Evolutionary conservation across 106 monocot species (phyloP), one percentile per base, ranked within the genome.

Genomic region (Phalaenopsis equestris): DNA sequence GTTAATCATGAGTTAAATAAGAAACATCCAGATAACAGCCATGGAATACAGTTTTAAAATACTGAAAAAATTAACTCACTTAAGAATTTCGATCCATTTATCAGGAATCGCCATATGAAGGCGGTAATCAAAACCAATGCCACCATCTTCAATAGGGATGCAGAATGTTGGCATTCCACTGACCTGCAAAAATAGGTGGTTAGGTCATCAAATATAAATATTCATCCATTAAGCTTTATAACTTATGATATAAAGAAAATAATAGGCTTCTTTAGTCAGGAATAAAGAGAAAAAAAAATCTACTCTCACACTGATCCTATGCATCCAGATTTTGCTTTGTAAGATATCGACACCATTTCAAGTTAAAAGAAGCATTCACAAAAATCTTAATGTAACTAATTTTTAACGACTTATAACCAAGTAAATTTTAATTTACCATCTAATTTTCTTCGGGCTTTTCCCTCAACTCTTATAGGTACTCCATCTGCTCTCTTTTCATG

Each of bases 71-170:
- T 12, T 52, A 39, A 72, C 90, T 91, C 87, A 99, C 98, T 99
- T 81, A 30, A 99, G 87, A 80, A 99, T 79, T 83, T 99, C 94
- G 80, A 99, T 99, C 98, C 98, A 99, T 83, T 99, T 99, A 83
- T 99, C 98, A 80, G 98, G 88, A 78, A 94, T 45, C 43, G 98
- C 98, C 98, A 99, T 99, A 57, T 99, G 98, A 86, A 99, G 94
- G 41, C 98, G 92, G 86, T 93, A 99, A 79, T 99, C 75, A 84
- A 99, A 99, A 42, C 98, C 98, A 19, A 99, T 80, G 47, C 98
- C 98, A 67, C 98, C 98, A 89, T 99, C 92, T 86, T 83, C 67
- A 85, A 94, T 81, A 78, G 98, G 92, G 78, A 99, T 80, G 83
- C 89, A 88, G 79, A 99, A 99, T 79, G 94, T 79, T 82, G 98